Evolutionary conservation across 2,329 filamentous ascomycete genomes (phyloP).

Genomic region (Arthroderma sp.): DNA sequence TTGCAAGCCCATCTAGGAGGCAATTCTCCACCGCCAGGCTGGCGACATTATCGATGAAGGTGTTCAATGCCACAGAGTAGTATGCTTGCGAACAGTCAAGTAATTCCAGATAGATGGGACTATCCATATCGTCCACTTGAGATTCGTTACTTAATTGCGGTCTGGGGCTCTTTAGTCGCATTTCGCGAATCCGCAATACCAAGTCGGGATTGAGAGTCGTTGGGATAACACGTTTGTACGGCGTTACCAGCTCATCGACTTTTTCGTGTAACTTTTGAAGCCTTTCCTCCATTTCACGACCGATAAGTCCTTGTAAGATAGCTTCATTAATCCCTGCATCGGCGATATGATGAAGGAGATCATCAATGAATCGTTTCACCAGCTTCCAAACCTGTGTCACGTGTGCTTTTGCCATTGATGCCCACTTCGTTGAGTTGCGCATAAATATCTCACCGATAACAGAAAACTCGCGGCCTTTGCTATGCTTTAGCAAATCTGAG

Average conservation of each 20-base stretch:
- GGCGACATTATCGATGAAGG: slow-evolving; percentile 26
- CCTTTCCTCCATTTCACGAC: slow-evolving; percentile 10
- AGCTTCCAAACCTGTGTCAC: slow-evolving; percentile 12
- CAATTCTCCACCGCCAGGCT: slow-evolving; percentile 26
- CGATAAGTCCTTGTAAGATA: slow-evolving; percentile 13
- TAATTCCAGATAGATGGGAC: slow-evolving; percentile 9
- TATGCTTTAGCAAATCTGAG: slow-evolving; percentile 8
- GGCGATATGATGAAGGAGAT: slow-evolving; percentile 13
- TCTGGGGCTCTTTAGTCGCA: slow-evolving; percentile 4
- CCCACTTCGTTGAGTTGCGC: slow-evolving; percentile 26
- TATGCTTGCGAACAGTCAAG: slow-evolving; percentile 16
- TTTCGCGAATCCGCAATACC: slow-evolving; percentile 4
- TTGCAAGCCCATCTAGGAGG: slow-evolving; percentile 22
- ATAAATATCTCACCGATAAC: slow-evolving; percentile 30
- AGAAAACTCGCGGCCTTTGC: slow-evolving; percentile 19
- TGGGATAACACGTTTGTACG: slow-evolving; percentile 12
- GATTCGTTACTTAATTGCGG: slow-evolving; percentile 1
- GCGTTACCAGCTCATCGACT: slow-evolving; percentile 13
- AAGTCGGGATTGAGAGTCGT: slow-evolving; percentile 11
- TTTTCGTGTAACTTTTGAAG: slow-evolving; percentile 12
- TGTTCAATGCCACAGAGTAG: slow-evolving; percentile 16
- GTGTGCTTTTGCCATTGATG: slow-evolving; percentile 16
- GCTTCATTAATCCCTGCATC: slow-evolving; percentile 9
- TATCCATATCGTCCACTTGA: slow-evolving; percentile 3
- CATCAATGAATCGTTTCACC: slow-evolving; percentile 11